Conservation (phyloP, 768 basidiomycete genomes). For the Rhodotorula graminis region DNA sequence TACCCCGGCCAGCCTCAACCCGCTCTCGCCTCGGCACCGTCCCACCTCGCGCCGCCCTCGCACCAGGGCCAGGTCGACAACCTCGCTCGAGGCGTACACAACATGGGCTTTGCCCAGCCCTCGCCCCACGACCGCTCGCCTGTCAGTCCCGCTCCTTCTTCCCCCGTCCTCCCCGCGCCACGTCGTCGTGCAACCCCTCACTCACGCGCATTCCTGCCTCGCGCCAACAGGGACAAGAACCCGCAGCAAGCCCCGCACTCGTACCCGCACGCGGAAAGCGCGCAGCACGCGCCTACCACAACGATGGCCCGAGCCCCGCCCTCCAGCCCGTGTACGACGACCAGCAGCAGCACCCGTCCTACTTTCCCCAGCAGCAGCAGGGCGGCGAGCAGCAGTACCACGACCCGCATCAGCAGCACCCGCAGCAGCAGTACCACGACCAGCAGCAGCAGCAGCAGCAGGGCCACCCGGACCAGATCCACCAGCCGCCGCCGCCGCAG, state of each 20-base stretch:
- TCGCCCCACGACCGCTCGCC: not conserved
- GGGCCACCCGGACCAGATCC: constrained; percentile 22
- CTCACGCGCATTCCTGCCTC: not conserved
- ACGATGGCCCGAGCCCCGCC: constrained; percentile 25
- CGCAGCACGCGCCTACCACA: constrained; percentile 40
- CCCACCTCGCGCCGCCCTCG: not conserved
- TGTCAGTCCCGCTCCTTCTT: not conserved
- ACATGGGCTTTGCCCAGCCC: constrained; percentile 11
- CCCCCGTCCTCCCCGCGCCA: not conserved
- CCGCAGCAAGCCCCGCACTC: not conserved
- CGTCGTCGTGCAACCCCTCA: no score
- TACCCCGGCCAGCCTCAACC: not conserved
- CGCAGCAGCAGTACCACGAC: constrained; percentile 15
- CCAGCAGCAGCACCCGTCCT: constrained; percentile 14
- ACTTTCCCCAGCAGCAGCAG: constrained; percentile 30
- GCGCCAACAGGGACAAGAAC: not conserved
- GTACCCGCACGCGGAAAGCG: constrained; percentile 33
- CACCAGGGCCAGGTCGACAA: constrained; percentile 1
- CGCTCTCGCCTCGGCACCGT: not conserved
- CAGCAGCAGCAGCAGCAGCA: constrained; percentile 28
- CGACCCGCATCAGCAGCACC: not conserved
- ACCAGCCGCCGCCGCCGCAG: constrained; percentile 36
- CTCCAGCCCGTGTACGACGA: constrained; percentile 17
- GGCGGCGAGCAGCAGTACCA: constrained; percentile 19
- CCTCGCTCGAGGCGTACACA: constrained; percentile 8